phyloP scores from a whole-genome alignment of 2,329 filamentous ascomycete genomes.

The Penicillium sp. region DNA sequence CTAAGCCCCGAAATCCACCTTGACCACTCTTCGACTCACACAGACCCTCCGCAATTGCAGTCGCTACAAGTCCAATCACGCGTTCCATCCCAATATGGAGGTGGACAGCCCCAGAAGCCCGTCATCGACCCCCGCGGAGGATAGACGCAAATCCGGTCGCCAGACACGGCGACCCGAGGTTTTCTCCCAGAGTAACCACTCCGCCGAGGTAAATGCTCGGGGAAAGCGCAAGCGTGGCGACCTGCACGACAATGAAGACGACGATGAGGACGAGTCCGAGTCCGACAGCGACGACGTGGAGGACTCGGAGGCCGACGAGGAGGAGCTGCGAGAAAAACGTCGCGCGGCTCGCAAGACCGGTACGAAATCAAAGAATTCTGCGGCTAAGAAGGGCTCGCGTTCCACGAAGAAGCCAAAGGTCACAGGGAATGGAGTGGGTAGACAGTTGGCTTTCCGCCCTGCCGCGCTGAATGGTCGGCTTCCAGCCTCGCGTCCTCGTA shows the following conservation, averaged over 20 bases:
- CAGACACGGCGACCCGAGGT: conserved; percentile 43
- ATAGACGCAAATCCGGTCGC: conserved; percentile 47
- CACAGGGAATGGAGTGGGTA: conserved; percentile 46
- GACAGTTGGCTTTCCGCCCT: conserved; percentile 56
- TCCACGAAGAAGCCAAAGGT: conserved; percentile 57
- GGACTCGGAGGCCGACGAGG: conserved; percentile 46
- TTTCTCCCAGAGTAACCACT: conserved; percentile 39
- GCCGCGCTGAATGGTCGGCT: conserved; percentile 46
- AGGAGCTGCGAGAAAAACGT: conserved; percentile 48
- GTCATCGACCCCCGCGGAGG: conserved; percentile 25
- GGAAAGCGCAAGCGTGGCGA: conserved; percentile 52
- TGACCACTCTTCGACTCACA: conserved; percentile 4
- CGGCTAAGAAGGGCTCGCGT: conserved; percentile 40
- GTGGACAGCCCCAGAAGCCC: conserved; percentile 18
- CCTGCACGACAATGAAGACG: conserved; percentile 37
- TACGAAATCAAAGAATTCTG: conserved; percentile 36
- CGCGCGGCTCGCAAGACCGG: conserved; percentile 35
- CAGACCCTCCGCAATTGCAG: conserved; percentile 6
- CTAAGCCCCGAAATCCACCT: neutral
- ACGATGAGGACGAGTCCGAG: conserved; percentile 35
- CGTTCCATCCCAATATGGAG: conserved; percentile 16
- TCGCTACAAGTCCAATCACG: neutral
- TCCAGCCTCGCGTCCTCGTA: conserved; percentile 48
- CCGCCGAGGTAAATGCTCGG: conserved; percentile 27
- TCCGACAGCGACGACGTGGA: conserved; percentile 40